A percentile compares a stretch with the other conserved stretches of the same genome.
These are phyloP conservation scores for Leccinum subrobustum DNA, from an alignment of 1,284 basidiomycete species.

Conservation along the genomic window DNA sequence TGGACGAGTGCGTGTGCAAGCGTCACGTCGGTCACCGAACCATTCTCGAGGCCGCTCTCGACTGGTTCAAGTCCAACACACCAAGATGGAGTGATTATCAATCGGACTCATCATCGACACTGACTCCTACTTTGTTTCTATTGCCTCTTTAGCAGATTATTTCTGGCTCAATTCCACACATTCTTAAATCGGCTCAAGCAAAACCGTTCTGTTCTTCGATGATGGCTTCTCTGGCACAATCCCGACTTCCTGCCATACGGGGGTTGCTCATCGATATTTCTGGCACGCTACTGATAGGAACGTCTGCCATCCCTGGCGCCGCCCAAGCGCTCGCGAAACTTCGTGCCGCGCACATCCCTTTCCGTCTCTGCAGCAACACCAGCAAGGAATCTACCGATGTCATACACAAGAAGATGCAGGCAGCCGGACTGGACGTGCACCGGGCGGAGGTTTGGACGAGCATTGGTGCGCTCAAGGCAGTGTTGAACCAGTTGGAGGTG, in stretches of 20 bases:
- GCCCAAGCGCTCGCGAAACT: constrained; percentile 50
- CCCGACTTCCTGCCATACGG: constrained; percentile 37
- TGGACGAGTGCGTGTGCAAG: constrained; percentile 57
- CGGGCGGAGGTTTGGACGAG: constrained; percentile 53
- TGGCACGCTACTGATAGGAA: constrained; percentile 64
- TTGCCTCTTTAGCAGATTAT: no score
- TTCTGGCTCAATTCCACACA: no score
- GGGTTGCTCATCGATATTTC: constrained; percentile 69
- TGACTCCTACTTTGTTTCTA: no score
- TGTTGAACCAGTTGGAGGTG: constrained; percentile 42
- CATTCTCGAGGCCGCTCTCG: no score
- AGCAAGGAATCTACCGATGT: constrained; percentile 54
- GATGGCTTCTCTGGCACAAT: neutral
- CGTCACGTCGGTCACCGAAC: no score
- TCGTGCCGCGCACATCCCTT: constrained; percentile 45
- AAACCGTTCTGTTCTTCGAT: neutral
- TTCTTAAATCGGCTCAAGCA: no score
- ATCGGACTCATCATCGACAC: no score
- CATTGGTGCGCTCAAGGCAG: constrained; percentile 54
- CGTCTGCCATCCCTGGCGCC: constrained; percentile 47
- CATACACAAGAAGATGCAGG: constrained; percentile 41
- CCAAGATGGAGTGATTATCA: no score
- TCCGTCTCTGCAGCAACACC: constrained; percentile 63
- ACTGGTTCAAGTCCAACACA: no score
- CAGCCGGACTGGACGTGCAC: constrained; percentile 51